Evolutionary conservation across 2,329 filamentous ascomycete species (phyloP), one percentile per base, ranked within the genome.

Genomic region (Colletotrichum euphorbiae): DNA sequence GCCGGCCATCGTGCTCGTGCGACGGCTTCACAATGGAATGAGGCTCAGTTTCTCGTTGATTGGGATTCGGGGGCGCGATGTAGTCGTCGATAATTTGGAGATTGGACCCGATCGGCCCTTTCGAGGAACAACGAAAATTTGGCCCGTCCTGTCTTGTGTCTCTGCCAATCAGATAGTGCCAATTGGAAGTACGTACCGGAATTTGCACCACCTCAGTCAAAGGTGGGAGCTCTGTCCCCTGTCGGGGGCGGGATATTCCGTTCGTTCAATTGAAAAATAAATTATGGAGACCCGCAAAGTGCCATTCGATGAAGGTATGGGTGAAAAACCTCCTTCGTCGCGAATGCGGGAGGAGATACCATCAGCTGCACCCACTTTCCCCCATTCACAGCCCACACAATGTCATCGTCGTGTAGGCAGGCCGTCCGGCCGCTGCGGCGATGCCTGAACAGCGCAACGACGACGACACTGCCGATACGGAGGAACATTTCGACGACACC

Each of bases 341-440:
- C n/a, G 17, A 42, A 21, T 42, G 52, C 19, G 52, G 40, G 3
- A 17, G 33, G 48, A 51, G 21, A 61, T 48, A 45, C 24, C 48
- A 54, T 24, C 63, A 56, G 19, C 33, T 60, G 43, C 51, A 19
- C 8, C 46, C 19, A 50, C 59, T 15, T 52, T 58, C 36, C 52
- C 19, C 12, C 40, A 67, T 45, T 28, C 67, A 54, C 62, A 64
- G 50, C 59, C 56, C 45, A 61, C 36, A 75, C 70, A 75, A 90
- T 90, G 88, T 86, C 66, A 43, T 69, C 88, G 77, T 82, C 82
- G 77, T 87, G 86, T 76, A 85, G 86, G 77, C 87, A 85, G 81
- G 85, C 85, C 76, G 81, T 81, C 66, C 80, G 87, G 79, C 87
- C 88, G 70, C 79, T 90, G 71, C 77, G 85, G 72, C 81, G 84